These are phyloP conservation scores for Leishmania gerbilli DNA, from an alignment of 208 protist species.

Conservation along the genomic window DNA sequence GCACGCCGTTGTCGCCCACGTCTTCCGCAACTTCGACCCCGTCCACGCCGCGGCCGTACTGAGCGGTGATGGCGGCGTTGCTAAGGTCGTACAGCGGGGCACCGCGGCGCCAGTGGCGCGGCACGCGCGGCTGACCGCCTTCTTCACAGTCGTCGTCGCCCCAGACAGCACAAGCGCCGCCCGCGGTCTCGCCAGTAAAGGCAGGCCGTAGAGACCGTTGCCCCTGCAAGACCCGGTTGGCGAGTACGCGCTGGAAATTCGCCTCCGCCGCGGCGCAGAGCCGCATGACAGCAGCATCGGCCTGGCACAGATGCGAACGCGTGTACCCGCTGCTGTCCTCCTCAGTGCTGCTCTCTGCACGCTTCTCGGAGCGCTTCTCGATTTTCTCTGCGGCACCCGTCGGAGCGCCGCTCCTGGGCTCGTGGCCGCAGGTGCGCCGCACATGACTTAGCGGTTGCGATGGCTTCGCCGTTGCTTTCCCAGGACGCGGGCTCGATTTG, in stretches of 20 bases:
- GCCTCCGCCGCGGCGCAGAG: slow-evolving; percentile 12
- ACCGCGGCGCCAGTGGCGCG: not conserved
- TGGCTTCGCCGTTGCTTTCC: not conserved
- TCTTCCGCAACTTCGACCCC: not conserved
- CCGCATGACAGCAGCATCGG: not conserved
- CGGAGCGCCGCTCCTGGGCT: not conserved
- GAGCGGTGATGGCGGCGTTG: slow-evolving; percentile 18
- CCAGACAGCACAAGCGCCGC: not conserved
- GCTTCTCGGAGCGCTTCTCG: too few species aligned
- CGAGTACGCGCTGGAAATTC: slow-evolving; percentile 13
- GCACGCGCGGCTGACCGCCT: not conserved
- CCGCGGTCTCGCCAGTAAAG: not conserved
- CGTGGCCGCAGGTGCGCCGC: not conserved
- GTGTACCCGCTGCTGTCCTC: not conserved
- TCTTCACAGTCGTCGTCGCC: not conserved
- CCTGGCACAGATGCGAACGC: not conserved
- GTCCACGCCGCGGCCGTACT: not conserved
- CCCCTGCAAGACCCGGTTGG: not conserved
- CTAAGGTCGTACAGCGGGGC: slow-evolving; percentile 30
- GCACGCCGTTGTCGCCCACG: not conserved
- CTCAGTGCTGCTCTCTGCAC: too few species aligned
- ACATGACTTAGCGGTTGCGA: not conserved
- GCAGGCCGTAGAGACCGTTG: not conserved
- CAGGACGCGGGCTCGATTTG: not conserved
- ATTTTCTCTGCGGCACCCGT: not conserved